Conservation (phyloP, 768 basidiomycete species). For the Amanita brunnescens region DNA sequence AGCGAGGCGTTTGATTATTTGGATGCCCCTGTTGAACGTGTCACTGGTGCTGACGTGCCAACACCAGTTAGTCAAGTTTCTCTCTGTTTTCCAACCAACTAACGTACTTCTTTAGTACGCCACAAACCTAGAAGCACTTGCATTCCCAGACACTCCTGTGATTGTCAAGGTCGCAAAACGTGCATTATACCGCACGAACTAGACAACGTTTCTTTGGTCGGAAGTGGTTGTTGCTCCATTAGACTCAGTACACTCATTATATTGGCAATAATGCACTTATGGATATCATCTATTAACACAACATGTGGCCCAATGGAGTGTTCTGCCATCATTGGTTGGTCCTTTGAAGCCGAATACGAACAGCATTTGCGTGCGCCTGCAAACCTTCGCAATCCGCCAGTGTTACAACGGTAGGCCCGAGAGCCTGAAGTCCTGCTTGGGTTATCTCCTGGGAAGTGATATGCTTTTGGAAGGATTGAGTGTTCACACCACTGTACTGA, state of each 20-base stretch:
- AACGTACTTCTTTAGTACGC: conserved; percentile 56
- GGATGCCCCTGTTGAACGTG: conserved; percentile 94
- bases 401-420: conserved; percentile 85
- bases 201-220: conserved; percentile 18
- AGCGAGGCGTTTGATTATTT: conserved; percentile 98
- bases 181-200: conserved; percentile 84
- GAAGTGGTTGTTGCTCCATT: conserved; percentile 3
- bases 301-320: not conserved
- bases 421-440: conserved; percentile 54
- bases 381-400: conserved; percentile 94
- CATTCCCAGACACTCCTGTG: conserved; percentile 89
- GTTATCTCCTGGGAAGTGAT: conserved; percentile 96
- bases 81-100: not conserved
- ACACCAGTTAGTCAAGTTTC: conserved; percentile 66
- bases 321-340: not conserved
- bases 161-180: conserved; percentile 95
- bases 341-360: conserved; percentile 62
- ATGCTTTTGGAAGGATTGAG: conserved; percentile 95
- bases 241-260: conserved; percentile 3
- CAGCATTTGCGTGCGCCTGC: conserved; percentile 93
- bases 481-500: conserved; percentile 98
- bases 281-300: conserved; percentile 3
- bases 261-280: conserved; percentile 4
- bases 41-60: conserved; percentile 96
- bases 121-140: conserved; percentile 74